phyloP scores from a whole-genome alignment of 768 basidiomycete genomes.

The Lactarius trivialis region DNA sequence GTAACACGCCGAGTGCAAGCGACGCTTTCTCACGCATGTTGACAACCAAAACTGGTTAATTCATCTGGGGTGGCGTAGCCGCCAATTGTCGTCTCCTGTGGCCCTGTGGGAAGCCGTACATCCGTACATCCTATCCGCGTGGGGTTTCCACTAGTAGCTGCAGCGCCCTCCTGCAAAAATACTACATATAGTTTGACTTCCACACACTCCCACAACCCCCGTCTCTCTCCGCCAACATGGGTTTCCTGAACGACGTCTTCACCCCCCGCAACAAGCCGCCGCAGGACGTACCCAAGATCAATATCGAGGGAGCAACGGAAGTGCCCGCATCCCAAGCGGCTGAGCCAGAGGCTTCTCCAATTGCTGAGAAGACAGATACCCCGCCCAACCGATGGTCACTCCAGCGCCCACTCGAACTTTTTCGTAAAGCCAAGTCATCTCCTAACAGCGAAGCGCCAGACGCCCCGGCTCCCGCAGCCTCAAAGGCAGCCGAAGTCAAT shows the following conservation, averaged over 20 bases:
- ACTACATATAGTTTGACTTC: not conserved
- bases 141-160: not conserved
- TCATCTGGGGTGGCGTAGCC: not conserved
- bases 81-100: too few species aligned
- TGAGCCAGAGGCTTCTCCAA: not conserved
- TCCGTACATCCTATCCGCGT: not conserved
- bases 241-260: constrained; percentile 1
- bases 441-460: constrained; percentile 1
- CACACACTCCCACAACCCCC: not conserved
- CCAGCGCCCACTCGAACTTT: constrained; percentile 4
- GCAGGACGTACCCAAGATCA: not conserved
- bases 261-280: not conserved
- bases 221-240: constrained; percentile 1
- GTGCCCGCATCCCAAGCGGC: not conserved
- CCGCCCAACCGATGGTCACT: constrained; percentile 12
- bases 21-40: not conserved
- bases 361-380: too few species aligned
- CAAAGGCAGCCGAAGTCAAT: not conserved
- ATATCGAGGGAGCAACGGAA: not conserved
- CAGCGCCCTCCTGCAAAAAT: not conserved
- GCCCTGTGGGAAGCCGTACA: not conserved
- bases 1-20: too few species aligned
- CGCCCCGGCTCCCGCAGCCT: not conserved
- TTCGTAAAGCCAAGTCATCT: constrained; percentile 1
- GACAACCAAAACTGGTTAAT: not conserved